Conservation (phyloP, 2,329 filamentous ascomycete genomes). For the Paraphoma chrysanthemicola region DNA sequence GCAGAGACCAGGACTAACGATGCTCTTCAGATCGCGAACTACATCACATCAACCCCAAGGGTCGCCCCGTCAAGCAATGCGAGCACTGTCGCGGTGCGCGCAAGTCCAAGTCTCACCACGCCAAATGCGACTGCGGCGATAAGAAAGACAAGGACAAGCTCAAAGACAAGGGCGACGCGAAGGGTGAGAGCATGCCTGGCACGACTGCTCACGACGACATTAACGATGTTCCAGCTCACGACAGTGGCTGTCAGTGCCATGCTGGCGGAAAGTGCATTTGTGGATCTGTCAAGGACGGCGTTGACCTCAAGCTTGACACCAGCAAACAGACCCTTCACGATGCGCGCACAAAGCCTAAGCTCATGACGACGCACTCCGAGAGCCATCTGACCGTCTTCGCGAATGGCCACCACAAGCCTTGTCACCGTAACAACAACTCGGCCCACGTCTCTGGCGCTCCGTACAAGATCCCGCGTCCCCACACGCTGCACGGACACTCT, state of each 20-base stretch:
- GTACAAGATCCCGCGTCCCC: conserved; percentile 65
- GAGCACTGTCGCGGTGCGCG: conserved; percentile 94
- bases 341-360: conserved; percentile 61
- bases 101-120: conserved; percentile 92
- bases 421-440: conserved; percentile 69
- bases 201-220: conserved; percentile 31
- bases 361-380: conserved; percentile 66
- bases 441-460: conserved; percentile 68
- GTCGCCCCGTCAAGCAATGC: conserved; percentile 96
- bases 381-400: conserved; percentile 66
- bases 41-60: conserved; percentile 96
- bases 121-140: conserved; percentile 96
- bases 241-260: conserved; percentile 59
- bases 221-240: conserved; percentile 44
- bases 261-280: conserved; percentile 68
- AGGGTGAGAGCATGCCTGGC: conserved; percentile 48
- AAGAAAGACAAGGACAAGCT: conserved; percentile 71
- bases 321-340: conserved; percentile 53
- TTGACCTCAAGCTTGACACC: conserved; percentile 54
- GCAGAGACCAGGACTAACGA: conserved; percentile 21
- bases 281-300: conserved; percentile 63
- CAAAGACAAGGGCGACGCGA: conserved; percentile 54
- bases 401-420: conserved; percentile 70
- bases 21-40: conserved; percentile 77
- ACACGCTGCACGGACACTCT: conserved; percentile 43